Conservation (phyloP, 495 filamentous ascomycete species). For the Baudoinia panamericana region DNA sequence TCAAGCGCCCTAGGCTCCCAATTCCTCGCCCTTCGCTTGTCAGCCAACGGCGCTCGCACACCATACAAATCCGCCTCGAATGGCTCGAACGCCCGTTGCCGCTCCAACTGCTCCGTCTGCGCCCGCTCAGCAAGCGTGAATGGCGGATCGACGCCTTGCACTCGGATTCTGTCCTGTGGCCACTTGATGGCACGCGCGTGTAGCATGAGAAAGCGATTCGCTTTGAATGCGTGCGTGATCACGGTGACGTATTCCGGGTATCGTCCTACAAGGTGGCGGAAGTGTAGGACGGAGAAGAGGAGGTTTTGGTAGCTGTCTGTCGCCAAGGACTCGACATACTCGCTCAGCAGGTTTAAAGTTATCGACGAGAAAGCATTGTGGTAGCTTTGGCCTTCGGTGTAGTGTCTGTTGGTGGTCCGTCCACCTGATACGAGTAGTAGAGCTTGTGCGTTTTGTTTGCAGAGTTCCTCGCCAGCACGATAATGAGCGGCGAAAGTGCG, state of each 20-base stretch:
- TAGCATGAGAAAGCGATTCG: conserved; percentile 25
- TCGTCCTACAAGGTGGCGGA: conserved; percentile 19
- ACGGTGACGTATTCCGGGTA: conserved; percentile 25
- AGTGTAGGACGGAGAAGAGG: conserved; percentile 29
- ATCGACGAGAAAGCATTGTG: conserved; percentile 19
- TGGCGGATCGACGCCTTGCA: conserved; percentile 28
- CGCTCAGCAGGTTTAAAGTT: too few relatives aligned
- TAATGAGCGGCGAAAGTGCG: conserved; percentile 28
- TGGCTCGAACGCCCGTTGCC: conserved; percentile 16
- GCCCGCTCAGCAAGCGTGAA: conserved; percentile 22
- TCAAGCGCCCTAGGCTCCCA: conserved; percentile 11
- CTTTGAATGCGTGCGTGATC: conserved; percentile 32
- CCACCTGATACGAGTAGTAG: conserved; percentile 29
- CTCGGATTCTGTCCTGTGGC: conserved; percentile 22
- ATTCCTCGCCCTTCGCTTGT: conserved; percentile 24
- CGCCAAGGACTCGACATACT: too few relatives aligned
- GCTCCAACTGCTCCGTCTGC: conserved; percentile 20
- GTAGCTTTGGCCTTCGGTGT: conserved; percentile 27
- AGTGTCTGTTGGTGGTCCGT: conserved; percentile 15
- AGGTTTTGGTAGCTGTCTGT: conserved; percentile 33
- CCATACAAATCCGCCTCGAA: conserved; percentile 25
- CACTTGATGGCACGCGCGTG: conserved; percentile 28
- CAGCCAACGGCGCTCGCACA: conserved; percentile 11
- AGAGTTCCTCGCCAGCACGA: conserved; percentile 12
- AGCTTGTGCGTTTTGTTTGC: conserved; percentile 4